Evolutionary conservation across 2,329 filamentous ascomycete genomes (phyloP), one percentile per base, ranked within the genome.

Genomic region (Davidsoniella virescens): DNA sequence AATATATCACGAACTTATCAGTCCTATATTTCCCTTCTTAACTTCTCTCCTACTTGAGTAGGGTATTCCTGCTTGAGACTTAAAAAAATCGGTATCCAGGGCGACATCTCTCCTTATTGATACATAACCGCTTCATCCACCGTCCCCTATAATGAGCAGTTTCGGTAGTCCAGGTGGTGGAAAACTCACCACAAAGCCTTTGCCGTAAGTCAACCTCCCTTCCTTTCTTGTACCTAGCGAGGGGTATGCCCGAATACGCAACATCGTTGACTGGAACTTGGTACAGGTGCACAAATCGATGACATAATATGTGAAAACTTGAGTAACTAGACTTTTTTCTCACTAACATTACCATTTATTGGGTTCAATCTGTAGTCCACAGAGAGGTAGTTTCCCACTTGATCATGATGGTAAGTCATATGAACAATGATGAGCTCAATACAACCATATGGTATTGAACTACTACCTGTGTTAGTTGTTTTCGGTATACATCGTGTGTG

Each of bases 321-420:
- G 20, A 23, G 20, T 5, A 33, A 6, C 2, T 12, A 33, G 29
- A 33, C 8, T 33, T 12, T 33, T 33, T 7, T 33, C 10, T 37
- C 26, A 20, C 47, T 42, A 36, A 25, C 29, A 17, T 14, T 14
- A 10, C 10, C 5, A 33, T 33, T 9, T 29, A n/a, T 44, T 17
- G 20, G 4, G 17, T 9, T 17, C 23, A 29, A 44, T 39, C 20
- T 17, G 2, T 39, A 92, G 86, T 52, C 90, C 90, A 4, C 84
- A 95, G 64, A 80, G 88, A 59, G 90, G 90, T 51, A 93, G 86
- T 59, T 96, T 96, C 61, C 90, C 90, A n/a, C 78, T 96, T 51
- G 90, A 96, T 65, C 88, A 95, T 60, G 87, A 94, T 64, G 87
- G 69, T 69, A 59, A 56, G 65, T 46, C 29, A 12, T 9, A 33